phyloP scores from a whole-genome alignment of 2,329 filamentous ascomycete genomes.

The Beauveria rudraprayagi region DNA sequence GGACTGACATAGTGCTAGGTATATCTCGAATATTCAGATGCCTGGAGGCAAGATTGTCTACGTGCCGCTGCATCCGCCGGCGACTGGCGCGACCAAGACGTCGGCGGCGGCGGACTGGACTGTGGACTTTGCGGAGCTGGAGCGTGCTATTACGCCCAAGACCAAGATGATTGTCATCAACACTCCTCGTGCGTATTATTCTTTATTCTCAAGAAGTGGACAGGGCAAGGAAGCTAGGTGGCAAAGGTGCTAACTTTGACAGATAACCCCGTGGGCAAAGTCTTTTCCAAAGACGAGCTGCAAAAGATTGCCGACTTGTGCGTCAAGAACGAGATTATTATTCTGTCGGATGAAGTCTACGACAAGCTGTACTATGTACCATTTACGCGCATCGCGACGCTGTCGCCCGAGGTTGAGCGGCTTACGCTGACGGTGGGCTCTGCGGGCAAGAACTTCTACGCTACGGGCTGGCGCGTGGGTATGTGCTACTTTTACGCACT shows the following conservation, averaged over 20 bases:
- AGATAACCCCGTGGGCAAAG: constrained; percentile 95
- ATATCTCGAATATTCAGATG: constrained; percentile 99
- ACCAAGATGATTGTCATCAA: constrained; percentile 97
- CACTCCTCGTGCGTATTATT: constrained; percentile 46
- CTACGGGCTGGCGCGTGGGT: constrained; percentile 88
- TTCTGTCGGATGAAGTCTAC: constrained; percentile 88
- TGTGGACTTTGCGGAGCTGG: constrained; percentile 75
- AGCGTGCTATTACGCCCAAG: constrained; percentile 70
- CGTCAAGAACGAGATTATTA: constrained; percentile 88
- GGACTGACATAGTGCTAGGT: constrained; percentile 34
- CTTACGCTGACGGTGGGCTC: constrained; percentile 91
- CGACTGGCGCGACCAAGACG: constrained; percentile 67
- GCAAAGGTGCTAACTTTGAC: constrained; percentile 7
- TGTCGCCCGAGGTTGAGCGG: constrained; percentile 81
- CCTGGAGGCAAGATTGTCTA: constrained; percentile 90
- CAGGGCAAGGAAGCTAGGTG: constrained; percentile 8
- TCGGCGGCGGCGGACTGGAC: constrained; percentile 84
- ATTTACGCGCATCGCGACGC: constrained; percentile 83
- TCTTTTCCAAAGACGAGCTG: constrained; percentile 79
- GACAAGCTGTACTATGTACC: constrained; percentile 92
- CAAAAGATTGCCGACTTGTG: constrained; percentile 79
- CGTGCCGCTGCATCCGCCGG: constrained; percentile 86
- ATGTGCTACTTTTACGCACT: constrained; percentile 15
- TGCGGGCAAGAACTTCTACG: constrained; percentile 97
- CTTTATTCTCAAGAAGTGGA: neutral